These are phyloP conservation scores for Madurella fahalii DNA, from an alignment of 2,329 filamentous ascomycete species.

Conservation along the genomic window DNA sequence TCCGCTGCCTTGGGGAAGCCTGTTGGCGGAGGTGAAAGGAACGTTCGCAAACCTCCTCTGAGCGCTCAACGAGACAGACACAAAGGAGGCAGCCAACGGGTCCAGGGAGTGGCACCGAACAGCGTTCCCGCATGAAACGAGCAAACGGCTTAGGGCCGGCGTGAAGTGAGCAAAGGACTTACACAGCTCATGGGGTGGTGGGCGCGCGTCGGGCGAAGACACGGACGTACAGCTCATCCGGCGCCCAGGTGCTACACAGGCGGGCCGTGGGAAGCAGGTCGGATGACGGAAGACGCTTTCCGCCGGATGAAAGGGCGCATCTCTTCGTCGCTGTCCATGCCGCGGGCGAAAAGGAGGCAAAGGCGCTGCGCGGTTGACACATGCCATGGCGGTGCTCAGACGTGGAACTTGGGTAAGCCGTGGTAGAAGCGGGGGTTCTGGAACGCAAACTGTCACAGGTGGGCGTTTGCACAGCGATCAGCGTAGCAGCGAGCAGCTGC, in stretches of 20 bases:
- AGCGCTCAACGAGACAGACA: background rate
- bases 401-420: constrained; percentile 22
- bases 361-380: constrained; percentile 1
- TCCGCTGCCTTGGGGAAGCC: background rate
- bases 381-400: constrained; percentile 24
- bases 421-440: constrained; percentile 21
- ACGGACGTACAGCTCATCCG: constrained; percentile 17
- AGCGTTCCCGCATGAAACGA: constrained; percentile 15
- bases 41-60: background rate
- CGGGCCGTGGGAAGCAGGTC: constrained; percentile 2
- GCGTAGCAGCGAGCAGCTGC: constrained; percentile 14
- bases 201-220: background rate
- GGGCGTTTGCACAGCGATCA: constrained; percentile 26
- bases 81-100: constrained; percentile 16
- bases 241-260: constrained; percentile 1
- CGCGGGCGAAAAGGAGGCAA: background rate
- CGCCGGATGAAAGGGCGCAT: background rate
- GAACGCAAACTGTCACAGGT: constrained; percentile 27
- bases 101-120: background rate
- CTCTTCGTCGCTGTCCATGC: background rate
- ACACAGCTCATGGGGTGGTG: background rate
- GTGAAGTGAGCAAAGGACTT: background rate
- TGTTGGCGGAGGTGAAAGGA: background rate
- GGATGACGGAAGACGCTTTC: constrained; percentile 20
- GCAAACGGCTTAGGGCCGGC: background rate